Evolutionary conservation across 192 early-diverging fungal species (phyloP).

Genomic region (Pilaira anomala): DNA sequence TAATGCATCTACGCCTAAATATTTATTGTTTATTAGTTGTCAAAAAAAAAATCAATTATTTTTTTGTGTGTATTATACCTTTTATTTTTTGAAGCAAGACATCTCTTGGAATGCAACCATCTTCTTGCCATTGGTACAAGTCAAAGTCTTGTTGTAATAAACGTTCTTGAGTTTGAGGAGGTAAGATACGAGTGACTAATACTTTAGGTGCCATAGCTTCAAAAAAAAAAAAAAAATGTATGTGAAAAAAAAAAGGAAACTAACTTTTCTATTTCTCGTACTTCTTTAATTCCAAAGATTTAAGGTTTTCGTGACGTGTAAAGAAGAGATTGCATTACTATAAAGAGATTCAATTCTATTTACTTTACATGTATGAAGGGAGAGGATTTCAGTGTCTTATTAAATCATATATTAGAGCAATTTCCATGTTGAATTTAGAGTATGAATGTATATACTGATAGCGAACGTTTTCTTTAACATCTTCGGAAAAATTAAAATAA

Average conservation of each 20-base stretch:
- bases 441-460: conserved; percentile 26
- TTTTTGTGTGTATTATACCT: conserved; percentile 24
- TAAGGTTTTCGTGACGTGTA: too few species aligned
- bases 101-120: conserved; percentile 43
- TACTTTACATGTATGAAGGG: not conserved
- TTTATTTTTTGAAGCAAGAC: conserved; percentile 47
- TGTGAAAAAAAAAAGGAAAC: not conserved
- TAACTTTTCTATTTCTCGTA: not conserved
- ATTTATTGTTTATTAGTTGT: not conserved
- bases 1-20: conserved; percentile 51
- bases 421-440: not conserved
- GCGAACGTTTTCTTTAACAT: too few species aligned
- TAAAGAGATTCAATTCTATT: too few species aligned
- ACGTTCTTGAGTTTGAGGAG: conserved; percentile 26
- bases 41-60: not conserved
- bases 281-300: not conserved
- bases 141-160: conserved; percentile 38
- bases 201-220: conserved; percentile 1
- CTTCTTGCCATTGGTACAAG: conserved; percentile 55
- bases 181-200: conserved; percentile 31
- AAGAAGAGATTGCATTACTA: too few species aligned
- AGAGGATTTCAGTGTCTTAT: not conserved
- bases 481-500: too few species aligned
- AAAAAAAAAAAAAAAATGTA: not conserved
- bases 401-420: not conserved